Conservation (phyloP, 106 monocot genomes). For the Narthecium ossifragum region DNA sequence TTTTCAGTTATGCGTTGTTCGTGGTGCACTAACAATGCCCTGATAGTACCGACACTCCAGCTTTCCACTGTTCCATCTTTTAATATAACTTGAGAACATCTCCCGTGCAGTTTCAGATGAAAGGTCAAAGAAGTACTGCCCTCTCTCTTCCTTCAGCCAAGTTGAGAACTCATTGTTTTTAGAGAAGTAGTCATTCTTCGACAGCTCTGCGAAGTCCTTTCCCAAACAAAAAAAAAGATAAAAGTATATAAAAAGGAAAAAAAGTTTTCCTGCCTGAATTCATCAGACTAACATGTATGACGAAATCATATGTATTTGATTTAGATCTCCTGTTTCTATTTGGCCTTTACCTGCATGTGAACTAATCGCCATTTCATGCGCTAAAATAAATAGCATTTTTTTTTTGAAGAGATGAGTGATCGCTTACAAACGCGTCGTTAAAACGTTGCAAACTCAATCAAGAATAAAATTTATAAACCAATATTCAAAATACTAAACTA, state of each 20-base stretch:
- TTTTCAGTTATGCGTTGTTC: constrained; percentile 75
- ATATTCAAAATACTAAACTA: no score
- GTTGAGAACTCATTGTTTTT: constrained; percentile 97
- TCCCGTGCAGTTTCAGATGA: constrained; percentile 64
- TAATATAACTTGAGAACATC: constrained; percentile 57
- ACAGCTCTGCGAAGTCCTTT: constrained; percentile 49
- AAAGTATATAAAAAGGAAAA: not conserved
- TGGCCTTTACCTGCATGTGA: no score
- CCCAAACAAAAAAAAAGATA: not conserved
- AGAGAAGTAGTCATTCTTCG: constrained; percentile 70
- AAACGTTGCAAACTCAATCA: no score
- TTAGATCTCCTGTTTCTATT: no score
- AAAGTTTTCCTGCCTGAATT: no score
- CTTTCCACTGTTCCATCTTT: constrained; percentile 65
- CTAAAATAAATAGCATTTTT: no score
- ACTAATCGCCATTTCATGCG: no score
- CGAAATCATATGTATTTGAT: no score
- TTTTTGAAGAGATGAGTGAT: no score
- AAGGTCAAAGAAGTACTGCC: constrained; percentile 69
- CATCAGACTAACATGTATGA: no score
- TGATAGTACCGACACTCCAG: constrained; percentile 54
- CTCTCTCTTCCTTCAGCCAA: constrained; percentile 90
- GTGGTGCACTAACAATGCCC: constrained; percentile 56
- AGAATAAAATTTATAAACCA: no score
- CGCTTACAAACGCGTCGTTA: no score